Evolutionary conservation across 73 alveolate genomes (phyloP).

Genomic region (Paramecium sonneborni): DNA sequence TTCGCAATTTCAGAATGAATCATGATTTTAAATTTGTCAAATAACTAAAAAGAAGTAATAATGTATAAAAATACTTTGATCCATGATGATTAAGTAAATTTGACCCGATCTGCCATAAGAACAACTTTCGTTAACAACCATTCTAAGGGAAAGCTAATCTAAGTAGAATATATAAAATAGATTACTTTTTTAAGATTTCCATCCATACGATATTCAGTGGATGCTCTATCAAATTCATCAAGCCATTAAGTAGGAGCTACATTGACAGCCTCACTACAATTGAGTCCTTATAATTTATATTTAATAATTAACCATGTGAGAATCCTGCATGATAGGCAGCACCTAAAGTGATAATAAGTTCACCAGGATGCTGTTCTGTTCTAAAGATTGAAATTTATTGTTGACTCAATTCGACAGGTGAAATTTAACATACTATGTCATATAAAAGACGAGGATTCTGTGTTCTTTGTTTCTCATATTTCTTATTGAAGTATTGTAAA

Average conservation of each 20-base stretch:
- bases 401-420: constrained; percentile 71
- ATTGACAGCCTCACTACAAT: constrained; percentile 84
- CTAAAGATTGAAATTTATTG: constrained; percentile 73
- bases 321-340: constrained; percentile 84
- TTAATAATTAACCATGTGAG: constrained; percentile 66
- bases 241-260: constrained; percentile 78
- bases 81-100: not conserved
- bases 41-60: not conserved
- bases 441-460: constrained; percentile 77
- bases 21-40: constrained; percentile 4
- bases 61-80: not conserved
- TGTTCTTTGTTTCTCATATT: constrained; percentile 66
- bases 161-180: not conserved
- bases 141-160: not conserved
- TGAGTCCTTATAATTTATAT: constrained; percentile 62
- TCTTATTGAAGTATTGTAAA: constrained; percentile 72
- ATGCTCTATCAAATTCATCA: constrained; percentile 58
- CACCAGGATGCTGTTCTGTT: constrained; percentile 82
- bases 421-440: constrained; percentile 74
- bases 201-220: constrained; percentile 9
- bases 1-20: not conserved
- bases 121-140: not conserved
- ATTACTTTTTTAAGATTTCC: constrained; percentile 51
- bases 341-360: constrained; percentile 79
- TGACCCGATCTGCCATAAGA: not conserved